A percentile compares a stretch with the other conserved stretches of the same genome.
These are phyloP conservation scores for Tolypocladium nubicola DNA, from an alignment of 2,329 filamentous ascomycete genomes.

Conservation along the genomic window DNA sequence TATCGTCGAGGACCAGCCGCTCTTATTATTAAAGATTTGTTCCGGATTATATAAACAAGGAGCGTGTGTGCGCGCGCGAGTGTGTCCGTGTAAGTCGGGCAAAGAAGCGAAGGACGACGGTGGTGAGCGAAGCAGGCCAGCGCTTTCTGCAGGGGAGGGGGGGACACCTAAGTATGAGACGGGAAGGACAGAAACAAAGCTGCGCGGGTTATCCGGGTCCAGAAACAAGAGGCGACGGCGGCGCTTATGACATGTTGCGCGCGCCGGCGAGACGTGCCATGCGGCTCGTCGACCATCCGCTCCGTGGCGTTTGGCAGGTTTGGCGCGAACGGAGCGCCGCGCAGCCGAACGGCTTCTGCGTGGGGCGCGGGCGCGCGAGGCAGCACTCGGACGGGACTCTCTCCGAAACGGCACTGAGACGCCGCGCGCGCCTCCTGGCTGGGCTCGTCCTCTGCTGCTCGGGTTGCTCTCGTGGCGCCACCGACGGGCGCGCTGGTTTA, in stretches of 20 bases:
- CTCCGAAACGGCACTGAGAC: background rate
- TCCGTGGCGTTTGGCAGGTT: background rate
- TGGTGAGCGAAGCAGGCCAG: slow-evolving; percentile 8
- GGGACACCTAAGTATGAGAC: background rate
- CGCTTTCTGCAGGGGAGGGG: background rate
- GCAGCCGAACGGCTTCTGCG: too few relatives aligned
- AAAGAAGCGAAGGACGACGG: slow-evolving; percentile 4
- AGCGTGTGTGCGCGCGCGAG: background rate
- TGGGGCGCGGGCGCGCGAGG: background rate
- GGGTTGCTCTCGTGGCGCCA: background rate
- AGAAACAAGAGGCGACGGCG: background rate
- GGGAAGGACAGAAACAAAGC: background rate
- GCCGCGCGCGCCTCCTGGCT: background rate
- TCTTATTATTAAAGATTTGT: background rate
- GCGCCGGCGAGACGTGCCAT: background rate
- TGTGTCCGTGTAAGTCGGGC: background rate
- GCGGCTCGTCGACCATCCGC: background rate
- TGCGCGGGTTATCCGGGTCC: background rate
- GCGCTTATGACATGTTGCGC: background rate
- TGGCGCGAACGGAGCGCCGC: background rate
- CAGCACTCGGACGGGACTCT: background rate
- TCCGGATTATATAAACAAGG: background rate
- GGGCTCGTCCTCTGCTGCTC: too few relatives aligned
- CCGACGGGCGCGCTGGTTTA: background rate
- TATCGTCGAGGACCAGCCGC: slow-evolving; percentile 3